Base-by-base conservation (phyloP, 768 basidiomycete genomes). In the Rhodotorula sphaerocarpa region DNA sequence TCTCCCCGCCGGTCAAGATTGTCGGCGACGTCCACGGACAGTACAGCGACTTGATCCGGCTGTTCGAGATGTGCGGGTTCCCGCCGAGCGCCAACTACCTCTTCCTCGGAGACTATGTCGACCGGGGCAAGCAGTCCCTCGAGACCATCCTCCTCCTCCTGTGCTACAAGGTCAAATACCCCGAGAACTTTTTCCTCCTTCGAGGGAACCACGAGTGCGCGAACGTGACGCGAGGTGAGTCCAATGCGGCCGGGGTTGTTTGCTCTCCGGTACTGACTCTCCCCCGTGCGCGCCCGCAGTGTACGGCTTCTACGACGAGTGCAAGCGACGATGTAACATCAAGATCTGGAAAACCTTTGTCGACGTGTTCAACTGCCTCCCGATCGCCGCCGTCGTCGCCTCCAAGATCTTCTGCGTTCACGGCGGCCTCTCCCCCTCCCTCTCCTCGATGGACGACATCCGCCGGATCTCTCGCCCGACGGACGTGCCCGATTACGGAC, bases 291-390 rank as follows among this genome's bases (percentile, higher is more conserved):
- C 25, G n/a, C 3, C 20, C 31, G 39, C 73, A 96, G 95, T 97
- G 27, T 99, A 99, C 73, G 95, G 95, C 31, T 99, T 99, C 78
- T 99, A 99, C 76, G 95, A 97, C 78, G 95, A 99, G 78, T 99
- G 95, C 81, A 99, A 99, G 79, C 86, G 95, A 74, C 84, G 95
- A 68, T 95, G 91, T 81, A 96, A 93, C 76, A 90, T 97, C 81
- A 99, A 97, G 79, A 92, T 89, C 31, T 99, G 95, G 95, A 97
- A 93, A 79, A 92, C 90, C 3, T 97, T 99, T 76, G 89, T 97
- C 75, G 95, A 99, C 78, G 93, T 96, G 61, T 99, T 99, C 82
- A 97, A 99, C 77, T 92, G 91, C 73, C 83, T 99, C 18, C 95
- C 95, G 53, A 97, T 99, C 73, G 92, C 93, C 44, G 91, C 95